Conservation (phyloP, 805 yeast species). For the Wickerhamomyces hampshirensis region DNA sequence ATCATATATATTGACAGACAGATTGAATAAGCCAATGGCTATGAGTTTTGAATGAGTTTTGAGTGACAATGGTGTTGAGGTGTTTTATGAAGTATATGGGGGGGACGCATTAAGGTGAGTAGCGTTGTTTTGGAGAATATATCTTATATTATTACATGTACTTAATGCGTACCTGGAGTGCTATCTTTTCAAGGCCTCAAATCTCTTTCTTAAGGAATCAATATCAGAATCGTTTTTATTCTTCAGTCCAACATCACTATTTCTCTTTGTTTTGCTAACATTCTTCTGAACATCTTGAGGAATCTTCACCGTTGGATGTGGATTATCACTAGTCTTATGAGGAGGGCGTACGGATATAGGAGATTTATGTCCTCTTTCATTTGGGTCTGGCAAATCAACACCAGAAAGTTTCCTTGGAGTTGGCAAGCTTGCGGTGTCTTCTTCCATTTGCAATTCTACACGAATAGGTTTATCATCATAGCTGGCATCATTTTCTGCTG, state of each 20-base stretch:
- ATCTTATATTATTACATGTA: too few relatives aligned
- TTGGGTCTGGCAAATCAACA: constrained; percentile 15
- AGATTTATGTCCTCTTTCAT: constrained; percentile 19
- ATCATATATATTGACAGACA: too few relatives aligned
- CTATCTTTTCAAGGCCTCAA: constrained; percentile 70
- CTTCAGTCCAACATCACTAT: constrained; percentile 18
- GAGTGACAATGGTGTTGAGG: background rate
- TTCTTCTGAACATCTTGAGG: constrained; percentile 37
- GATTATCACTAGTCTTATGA: constrained; percentile 36
- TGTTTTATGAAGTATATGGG: background rate
- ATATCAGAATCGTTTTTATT: constrained; percentile 41
- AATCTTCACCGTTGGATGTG: constrained; percentile 32
- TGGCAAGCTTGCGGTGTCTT: constrained; percentile 8
- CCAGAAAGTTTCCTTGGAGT: constrained; percentile 22
- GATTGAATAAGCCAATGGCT: too few relatives aligned
- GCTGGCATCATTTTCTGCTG: constrained; percentile 22
- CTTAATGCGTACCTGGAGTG: too few relatives aligned
- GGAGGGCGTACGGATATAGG: constrained; percentile 42
- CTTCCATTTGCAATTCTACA: constrained; percentile 30
- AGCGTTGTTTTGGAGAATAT: too few relatives aligned
- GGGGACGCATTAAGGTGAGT: too few relatives aligned
- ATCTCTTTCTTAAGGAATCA: constrained; percentile 63
- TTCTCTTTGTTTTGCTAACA: constrained; percentile 25
- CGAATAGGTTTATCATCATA: constrained; percentile 35
- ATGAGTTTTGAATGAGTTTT: too few relatives aligned